Evolutionary conservation across 371 early-diverging fungal genomes (phyloP).

Genomic region (Rhizoclosmatium hyalinum): DNA sequence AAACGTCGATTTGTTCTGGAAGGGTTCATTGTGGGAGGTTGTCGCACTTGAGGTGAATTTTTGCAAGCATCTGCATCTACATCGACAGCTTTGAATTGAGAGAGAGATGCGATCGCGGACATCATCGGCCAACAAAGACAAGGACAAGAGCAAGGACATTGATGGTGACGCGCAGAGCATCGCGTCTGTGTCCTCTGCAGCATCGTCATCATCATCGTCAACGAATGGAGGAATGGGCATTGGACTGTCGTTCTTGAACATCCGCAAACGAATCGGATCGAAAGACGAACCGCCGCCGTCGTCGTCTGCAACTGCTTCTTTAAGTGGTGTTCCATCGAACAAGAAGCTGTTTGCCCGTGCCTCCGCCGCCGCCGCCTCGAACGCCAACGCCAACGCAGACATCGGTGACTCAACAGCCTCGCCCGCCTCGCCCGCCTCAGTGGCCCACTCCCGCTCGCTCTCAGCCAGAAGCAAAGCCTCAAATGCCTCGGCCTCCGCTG

Average conservation of each 20-base stretch:
- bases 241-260: conserved; percentile 19
- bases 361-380: background rate
- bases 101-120: background rate
- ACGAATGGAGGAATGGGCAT: background rate
- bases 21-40: too few relatives aligned
- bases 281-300: background rate
- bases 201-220: too few relatives aligned
- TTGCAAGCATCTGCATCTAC: background rate
- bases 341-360: background rate
- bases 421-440: background rate
- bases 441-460: background rate
- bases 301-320: background rate
- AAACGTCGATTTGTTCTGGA: too few relatives aligned
- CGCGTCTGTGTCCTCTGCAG: background rate
- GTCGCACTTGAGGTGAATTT: too few relatives aligned
- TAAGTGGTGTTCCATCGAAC: background rate
- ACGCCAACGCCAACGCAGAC: background rate
- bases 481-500: background rate
- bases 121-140: background rate
- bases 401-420: background rate
- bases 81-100: background rate
- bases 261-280: conserved; percentile 15
- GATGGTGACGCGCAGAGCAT: background rate
- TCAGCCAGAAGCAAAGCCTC: background rate
- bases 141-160: background rate